Percentiles rank a stretch among this genome's conserved stretches.
These are phyloP conservation scores for Darksidea phi DNA, from an alignment of 495 filamentous ascomycete species.

Conservation along the genomic window DNA sequence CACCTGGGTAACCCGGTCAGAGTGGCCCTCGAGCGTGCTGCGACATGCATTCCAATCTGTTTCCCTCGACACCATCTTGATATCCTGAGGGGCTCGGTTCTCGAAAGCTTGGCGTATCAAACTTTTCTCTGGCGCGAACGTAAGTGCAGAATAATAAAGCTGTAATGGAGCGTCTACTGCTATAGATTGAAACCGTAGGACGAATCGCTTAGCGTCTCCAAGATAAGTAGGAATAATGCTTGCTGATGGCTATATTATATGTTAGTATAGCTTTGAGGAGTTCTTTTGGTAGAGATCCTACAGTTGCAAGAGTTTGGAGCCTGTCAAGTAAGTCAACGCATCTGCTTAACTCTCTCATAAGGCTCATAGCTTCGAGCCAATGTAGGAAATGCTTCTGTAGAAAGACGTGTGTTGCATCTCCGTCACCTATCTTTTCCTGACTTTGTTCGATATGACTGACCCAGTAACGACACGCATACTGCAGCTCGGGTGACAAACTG, in stretches of 20 bases:
- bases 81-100: conserved; percentile 1
- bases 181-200: conserved; percentile 33
- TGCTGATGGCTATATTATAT: conserved; percentile 4
- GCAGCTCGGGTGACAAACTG: conserved; percentile 44
- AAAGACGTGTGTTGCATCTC: conserved; percentile 39
- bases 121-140: conserved; percentile 42
- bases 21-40: no score
- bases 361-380: conserved; percentile 48
- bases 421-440: conserved; percentile 29
- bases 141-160: conserved; percentile 39
- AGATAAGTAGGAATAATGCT: conserved; percentile 34
- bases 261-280: conserved; percentile 11
- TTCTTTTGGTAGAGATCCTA: neutral
- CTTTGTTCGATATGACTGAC: conserved; percentile 48
- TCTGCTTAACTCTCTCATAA: conserved; percentile 34
- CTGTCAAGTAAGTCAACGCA: neutral
- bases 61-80: conserved; percentile 13
- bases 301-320: neutral
- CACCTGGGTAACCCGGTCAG: neutral
- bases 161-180: conserved; percentile 39
- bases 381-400: conserved; percentile 48
- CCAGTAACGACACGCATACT: no score
- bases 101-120: conserved; percentile 12
- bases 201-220: conserved; percentile 44
- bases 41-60: neutral